Evolutionary conservation across 805 yeast genomes (phyloP), one percentile per base, ranked within the genome.

Genomic region (Myxozyma neglecta): DNA sequence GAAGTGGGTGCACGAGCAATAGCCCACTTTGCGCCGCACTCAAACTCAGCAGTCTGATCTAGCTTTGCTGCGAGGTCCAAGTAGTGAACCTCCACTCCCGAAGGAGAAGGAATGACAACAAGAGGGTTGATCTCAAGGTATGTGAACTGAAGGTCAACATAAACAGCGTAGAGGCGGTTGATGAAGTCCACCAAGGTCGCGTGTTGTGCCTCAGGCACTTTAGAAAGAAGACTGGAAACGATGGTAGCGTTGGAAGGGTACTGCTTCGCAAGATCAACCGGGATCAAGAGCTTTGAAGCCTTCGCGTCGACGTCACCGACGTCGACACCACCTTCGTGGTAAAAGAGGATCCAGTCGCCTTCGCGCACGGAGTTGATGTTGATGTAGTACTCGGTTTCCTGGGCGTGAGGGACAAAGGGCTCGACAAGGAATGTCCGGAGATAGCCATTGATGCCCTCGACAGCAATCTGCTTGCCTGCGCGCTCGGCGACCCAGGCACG

Each of bases 21-120:
- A 43, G 81, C 81, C 81, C 81, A 78, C 69, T 78, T 78, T 61
- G 81, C 78, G 40, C 81, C 81, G 64, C 81, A 78, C 71, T 78
- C 81, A 65, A 78, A 78, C 71, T 78, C 81, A 50, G 81, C 81
- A 34, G 81, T 78, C 68, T 78, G 81, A 67, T 78, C 81, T 61
- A 78, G 73, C 75, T 79, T 79, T 49, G 81, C 81, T 37, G 81
- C 81, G 52, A 78, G 71, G 65, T 78, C 81, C n/a, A 78, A 75
- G 70, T 77, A 79, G 71, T 79, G 79, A 39, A 78, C 79, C 59
- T 75, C 78, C 59, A 73, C 79, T 40, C 76, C 77, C 53, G 60
- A 57, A 46, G 74, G 69, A 51, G 72, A 70, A 56, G 79, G 81
- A 54, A 78, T 71, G 29, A 78, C 81, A 14, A 78, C 81, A 57